Evolutionary conservation across 495 filamentous ascomycete genomes (phyloP), one percentile per base, ranked within the genome.

Genomic region (Talaromyces proteolyticus): DNA sequence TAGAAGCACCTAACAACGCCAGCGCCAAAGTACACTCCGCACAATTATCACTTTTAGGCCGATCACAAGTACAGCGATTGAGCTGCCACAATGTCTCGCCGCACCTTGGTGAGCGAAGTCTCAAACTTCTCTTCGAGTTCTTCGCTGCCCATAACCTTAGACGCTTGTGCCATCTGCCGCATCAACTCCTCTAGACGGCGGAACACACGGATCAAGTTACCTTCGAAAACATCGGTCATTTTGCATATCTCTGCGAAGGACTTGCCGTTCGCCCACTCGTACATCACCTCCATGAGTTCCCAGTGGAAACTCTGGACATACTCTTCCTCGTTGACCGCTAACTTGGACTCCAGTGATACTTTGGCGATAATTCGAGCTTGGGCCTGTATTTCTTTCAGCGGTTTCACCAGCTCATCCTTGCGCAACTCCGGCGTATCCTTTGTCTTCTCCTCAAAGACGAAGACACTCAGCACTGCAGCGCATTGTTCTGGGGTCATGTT

Each of bases 141-240:
- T 54, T 95, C 87, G 62, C 84, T 95, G 47, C 93, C 93, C 94
- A 98, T 98, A 47, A 95, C 91, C 69, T 95, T 96, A 54, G 86
- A 80, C 37, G 89, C 93, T 69, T 96, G 87, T n/a, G 87, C 92
- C 81, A 97, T 95, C 67, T 98, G 93, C 54, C 94, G 79, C n/a
- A 98, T 73, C 45, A 95, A 78, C 70, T 98, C 93, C 68, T 98
- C 94, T 29, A 98, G 72, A 18, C 94, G 86, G 43, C 93, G 84
- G 80, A 98, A 97, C 43, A 96, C 82, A 25, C 93, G 88, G 60
- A 98, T 97, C 55, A 98, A 74, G 50, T 86, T 95, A 41, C 93
- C 93, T 64, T 98, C 93, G 66, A 96, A 98, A 34, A 92, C 88
- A 63, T 96, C 91, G 23, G 93, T 95, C 92, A 96, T 96, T 85